A percentile compares a stretch with the other conserved stretches of the same genome.
phyloP scores from a whole-genome alignment of 768 basidiomycete species.

The Austroboletus eburneus region DNA sequence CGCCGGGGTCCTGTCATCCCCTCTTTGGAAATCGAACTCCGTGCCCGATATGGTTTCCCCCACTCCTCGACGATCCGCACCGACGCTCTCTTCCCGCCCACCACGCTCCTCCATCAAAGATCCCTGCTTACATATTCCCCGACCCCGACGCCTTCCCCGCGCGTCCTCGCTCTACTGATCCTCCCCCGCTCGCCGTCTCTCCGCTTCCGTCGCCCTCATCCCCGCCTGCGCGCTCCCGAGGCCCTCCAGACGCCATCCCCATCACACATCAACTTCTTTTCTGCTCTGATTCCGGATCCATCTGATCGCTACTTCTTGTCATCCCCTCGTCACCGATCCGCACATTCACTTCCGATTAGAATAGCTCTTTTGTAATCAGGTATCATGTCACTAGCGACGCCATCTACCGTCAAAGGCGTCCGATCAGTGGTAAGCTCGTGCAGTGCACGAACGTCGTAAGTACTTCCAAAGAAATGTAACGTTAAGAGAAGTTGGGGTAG shows the following conservation, averaged over 20 bases:
- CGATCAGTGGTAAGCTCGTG: constrained; percentile 21
- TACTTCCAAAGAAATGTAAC: constrained; percentile 23
- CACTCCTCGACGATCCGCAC: constrained; percentile 30
- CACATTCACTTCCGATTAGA: constrained; percentile 25
- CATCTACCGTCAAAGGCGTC: constrained; percentile 12
- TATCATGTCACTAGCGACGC: constrained; percentile 29
- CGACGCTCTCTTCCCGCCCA: constrained; percentile 21
- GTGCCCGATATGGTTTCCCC: constrained; percentile 11
- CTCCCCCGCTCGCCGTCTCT: too few relatives aligned
- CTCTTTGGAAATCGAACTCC: constrained; percentile 19
- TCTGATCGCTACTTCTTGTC: constrained; percentile 11
- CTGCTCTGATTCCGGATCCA: constrained; percentile 14
- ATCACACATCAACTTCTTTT: constrained; percentile 19
- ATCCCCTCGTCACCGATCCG: too few relatives aligned
- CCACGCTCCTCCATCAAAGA: too few relatives aligned
- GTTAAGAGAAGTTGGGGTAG: constrained; percentile 14
- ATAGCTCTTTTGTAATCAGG: constrained; percentile 27
- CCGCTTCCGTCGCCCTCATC: constrained; percentile 16
- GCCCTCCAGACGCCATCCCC: constrained; percentile 1
- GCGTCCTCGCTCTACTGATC: constrained; percentile 4
- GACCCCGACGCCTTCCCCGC: too few relatives aligned
- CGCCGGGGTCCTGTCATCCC: constrained; percentile 26
- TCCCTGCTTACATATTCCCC: too few relatives aligned
- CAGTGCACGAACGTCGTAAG: constrained; percentile 16
- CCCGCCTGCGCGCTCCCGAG: constrained; percentile 15